phyloP scores from a whole-genome alignment of 805 yeast species.

The Soucietia sequanensis region DNA sequence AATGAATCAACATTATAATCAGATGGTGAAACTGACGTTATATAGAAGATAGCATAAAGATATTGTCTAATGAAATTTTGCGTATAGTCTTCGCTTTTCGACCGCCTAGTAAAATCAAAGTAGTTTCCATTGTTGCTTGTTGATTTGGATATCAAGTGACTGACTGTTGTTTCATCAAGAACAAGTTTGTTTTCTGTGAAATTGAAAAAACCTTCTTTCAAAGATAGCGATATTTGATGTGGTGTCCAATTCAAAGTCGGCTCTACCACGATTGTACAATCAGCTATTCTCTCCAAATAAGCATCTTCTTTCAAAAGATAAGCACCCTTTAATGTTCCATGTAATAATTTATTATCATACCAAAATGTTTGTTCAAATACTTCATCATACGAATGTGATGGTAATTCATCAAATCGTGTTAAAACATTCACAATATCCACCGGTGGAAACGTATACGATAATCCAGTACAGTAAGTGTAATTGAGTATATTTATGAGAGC shows the following conservation, averaged over 20 bases:
- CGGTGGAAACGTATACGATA: constrained; percentile 10
- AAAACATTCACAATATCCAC: constrained; percentile 13
- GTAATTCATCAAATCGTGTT: constrained; percentile 1
- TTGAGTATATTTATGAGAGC: constrained; percentile 4
- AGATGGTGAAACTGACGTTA: constrained; percentile 12
- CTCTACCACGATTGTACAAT: constrained; percentile 15
- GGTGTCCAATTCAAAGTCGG: constrained; percentile 15
- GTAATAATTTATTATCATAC: constrained; percentile 4
- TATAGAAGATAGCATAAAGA: constrained; percentile 12
- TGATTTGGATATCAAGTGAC: background rate
- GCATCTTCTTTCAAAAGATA: constrained; percentile 19
- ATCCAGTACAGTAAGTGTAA: constrained; percentile 3
- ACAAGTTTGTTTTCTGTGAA: constrained; percentile 1
- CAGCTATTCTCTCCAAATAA: constrained; percentile 12
- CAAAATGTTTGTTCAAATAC: background rate
- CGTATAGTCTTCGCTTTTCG: background rate
- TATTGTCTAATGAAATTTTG: constrained; percentile 8
- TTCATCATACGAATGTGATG: constrained; percentile 2
- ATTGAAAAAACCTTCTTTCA: constrained; percentile 11
- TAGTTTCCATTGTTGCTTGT: background rate
- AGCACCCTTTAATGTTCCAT: constrained; percentile 11
- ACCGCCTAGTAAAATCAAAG: background rate
- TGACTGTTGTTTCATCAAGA: background rate
- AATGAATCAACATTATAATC: constrained; percentile 8
- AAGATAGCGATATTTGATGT: constrained; percentile 3